phyloP scores from a whole-genome alignment of 1,139 yeast genomes.

The Blastobotrys persicus region DNA sequence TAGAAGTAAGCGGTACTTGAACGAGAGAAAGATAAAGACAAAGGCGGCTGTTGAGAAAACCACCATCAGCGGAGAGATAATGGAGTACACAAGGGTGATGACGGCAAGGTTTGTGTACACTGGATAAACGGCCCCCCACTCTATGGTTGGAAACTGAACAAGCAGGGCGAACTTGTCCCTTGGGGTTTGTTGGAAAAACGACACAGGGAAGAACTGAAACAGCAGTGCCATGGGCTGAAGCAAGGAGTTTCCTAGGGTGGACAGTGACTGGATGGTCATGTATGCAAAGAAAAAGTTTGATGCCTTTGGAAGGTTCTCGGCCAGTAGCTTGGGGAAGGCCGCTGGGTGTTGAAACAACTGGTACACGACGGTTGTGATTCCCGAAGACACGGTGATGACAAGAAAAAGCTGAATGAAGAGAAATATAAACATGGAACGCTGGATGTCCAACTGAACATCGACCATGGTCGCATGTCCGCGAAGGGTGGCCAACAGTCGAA shows the following conservation, averaged over 20 bases:
- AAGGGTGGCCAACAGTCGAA: constrained; percentile 61
- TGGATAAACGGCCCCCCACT: constrained; percentile 81
- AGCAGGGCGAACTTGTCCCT: constrained; percentile 15
- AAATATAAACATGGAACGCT: constrained; percentile 69
- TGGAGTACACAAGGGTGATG: constrained; percentile 71
- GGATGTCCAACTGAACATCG: constrained; percentile 68
- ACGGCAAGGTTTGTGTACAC: constrained; percentile 71
- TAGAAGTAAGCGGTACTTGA: constrained; percentile 54
- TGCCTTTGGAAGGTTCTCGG: constrained; percentile 74
- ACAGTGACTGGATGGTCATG: constrained; percentile 66
- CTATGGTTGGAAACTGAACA: constrained; percentile 42
- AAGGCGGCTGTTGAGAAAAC: constrained; percentile 61
- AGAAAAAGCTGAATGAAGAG: constrained; percentile 77
- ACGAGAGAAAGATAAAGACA: constrained; percentile 55
- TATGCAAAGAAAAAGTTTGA: constrained; percentile 79
- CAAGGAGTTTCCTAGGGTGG: constrained; percentile 54
- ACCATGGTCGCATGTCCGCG: constrained; percentile 67
- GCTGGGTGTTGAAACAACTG: constrained; percentile 69
- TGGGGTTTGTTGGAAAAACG: constrained; percentile 47
- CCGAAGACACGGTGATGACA: constrained; percentile 82
- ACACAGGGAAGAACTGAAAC: constrained; percentile 44
- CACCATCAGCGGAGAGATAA: constrained; percentile 74
- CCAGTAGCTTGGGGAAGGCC: constrained; percentile 66
- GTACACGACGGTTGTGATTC: constrained; percentile 64
- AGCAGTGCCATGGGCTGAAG: constrained; percentile 18